phyloP scores from a whole-genome alignment of 2,329 filamentous ascomycete species.

The Chalaropsis thielavioides region DNA sequence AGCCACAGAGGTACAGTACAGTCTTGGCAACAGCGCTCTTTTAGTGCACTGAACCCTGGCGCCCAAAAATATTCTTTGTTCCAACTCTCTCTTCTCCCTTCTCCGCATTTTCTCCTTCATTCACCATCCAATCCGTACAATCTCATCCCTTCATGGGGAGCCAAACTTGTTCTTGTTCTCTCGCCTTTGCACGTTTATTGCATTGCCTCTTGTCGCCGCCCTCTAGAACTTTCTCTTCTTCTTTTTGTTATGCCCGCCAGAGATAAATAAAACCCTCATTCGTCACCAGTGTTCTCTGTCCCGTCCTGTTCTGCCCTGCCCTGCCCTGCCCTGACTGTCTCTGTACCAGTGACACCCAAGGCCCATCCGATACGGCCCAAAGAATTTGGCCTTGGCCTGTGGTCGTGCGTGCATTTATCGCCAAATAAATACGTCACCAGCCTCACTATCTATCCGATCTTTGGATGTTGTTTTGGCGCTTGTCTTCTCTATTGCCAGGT shows the following conservation, averaged over 20 bases:
- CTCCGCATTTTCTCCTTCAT: conserved; percentile 3
- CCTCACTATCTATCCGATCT: neutral
- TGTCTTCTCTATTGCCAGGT: neutral
- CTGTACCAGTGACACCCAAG: neutral
- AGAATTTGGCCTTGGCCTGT: neutral
- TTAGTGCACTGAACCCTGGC: neutral
- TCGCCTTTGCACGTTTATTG: neutral
- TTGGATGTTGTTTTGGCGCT: neutral
- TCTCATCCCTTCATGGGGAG: conserved; percentile 1
- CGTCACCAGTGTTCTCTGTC: neutral
- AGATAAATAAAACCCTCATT: neutral
- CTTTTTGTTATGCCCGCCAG: neutral
- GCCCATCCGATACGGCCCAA: neutral
- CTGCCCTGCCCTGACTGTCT: neutral
- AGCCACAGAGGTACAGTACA: no score
- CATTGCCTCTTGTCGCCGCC: neutral
- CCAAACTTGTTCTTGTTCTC: neutral
- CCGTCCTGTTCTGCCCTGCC: neutral
- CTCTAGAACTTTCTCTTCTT: neutral
- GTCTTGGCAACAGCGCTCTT: neutral
- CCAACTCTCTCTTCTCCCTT: neutral
- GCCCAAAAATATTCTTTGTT: conserved; percentile 2
- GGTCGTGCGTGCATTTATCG: conserved; percentile 5
- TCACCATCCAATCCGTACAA: neutral
- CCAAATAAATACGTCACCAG: conserved; percentile 5